Evolutionary conservation across 768 basidiomycete species (phyloP), one percentile per base, ranked within the genome.

Genomic region (Dentipellis sp.): DNA sequence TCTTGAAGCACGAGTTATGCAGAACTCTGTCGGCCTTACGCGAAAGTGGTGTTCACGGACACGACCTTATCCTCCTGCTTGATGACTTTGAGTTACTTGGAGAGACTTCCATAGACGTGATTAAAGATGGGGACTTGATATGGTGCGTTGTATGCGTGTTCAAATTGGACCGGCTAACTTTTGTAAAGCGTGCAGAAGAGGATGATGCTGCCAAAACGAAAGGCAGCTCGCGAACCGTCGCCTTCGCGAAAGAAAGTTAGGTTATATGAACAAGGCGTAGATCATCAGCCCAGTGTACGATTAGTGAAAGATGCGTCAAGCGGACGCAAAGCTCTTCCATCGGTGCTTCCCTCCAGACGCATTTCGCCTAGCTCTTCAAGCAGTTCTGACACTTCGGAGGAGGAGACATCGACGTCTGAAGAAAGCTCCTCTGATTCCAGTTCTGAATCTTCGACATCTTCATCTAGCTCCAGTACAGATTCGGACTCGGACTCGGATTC

Each of bases 381-480:
- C 50, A 58, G 19, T 53, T 59, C 51, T 58, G 61, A 64, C 50
- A 59, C 45, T 19, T 55, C 54, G 12, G 58, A 62, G 8, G 64
- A 66, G 10, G 63, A 69, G 2, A 64, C 65, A 10, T 73, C 72
- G 17, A 61, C 61, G 47, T 56, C 61, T 3, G 53, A 50, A 29
- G 58, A 58, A 4, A 57, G 58, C 22, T 58, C 59, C 19, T 55
- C 59, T 1, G 58, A 59, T 34, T 51, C 55, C 17, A 48, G 35
- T 11, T 39, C 48, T 17, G 48, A 21, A 21, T 29, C 21, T 4
- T 42, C 40, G 9, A 14, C 40, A 14, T 14, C 14, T 19, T 42
- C 39, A n/a, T 40, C 40, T 4, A 21, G 16, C 23, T 58, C 62
- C 6, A 57, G 60, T 6, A 55, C 58, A 7, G 56, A 59, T 34